These are phyloP conservation scores for Nicotiana attenuata DNA, from an alignment of 257 asterid species.

Conservation along the genomic window DNA sequence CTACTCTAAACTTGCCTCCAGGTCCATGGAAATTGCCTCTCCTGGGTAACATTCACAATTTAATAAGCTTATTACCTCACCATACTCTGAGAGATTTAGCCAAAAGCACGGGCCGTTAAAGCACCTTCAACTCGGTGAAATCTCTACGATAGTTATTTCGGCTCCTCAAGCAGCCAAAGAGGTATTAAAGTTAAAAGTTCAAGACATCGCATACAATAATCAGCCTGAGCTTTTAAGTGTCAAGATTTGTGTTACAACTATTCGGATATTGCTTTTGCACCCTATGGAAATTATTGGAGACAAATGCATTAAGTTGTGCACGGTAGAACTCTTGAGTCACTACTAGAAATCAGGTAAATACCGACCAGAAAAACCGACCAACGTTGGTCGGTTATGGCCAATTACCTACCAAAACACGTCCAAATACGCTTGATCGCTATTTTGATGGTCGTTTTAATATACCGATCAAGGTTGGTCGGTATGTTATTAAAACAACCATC, in stretches of 20 bases:
- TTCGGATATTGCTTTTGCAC: neutral
- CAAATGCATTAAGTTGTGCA: neutral
- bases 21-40: constrained; percentile 7
- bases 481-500: too few relatives aligned
- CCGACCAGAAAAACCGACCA: too few relatives aligned
- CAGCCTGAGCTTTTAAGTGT: neutral
- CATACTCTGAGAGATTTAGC: neutral
- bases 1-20: neutral
- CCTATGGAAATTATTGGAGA: neutral
- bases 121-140: neutral
- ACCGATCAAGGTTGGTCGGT: too few relatives aligned
- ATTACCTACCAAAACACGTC: too few relatives aligned
- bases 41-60: neutral
- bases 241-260: neutral
- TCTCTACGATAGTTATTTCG: neutral
- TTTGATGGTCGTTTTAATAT: too few relatives aligned
- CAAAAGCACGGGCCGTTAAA: neutral
- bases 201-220: neutral
- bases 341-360: too few relatives aligned
- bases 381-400: too few relatives aligned
- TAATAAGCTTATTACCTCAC: neutral
- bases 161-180: neutral
- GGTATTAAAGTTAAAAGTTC: neutral
- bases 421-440: too few relatives aligned
- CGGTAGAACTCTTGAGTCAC: neutral